Evolutionary conservation across 1,284 basidiomycete species (phyloP).

Genomic region (Ceratobasidium sp.): DNA sequence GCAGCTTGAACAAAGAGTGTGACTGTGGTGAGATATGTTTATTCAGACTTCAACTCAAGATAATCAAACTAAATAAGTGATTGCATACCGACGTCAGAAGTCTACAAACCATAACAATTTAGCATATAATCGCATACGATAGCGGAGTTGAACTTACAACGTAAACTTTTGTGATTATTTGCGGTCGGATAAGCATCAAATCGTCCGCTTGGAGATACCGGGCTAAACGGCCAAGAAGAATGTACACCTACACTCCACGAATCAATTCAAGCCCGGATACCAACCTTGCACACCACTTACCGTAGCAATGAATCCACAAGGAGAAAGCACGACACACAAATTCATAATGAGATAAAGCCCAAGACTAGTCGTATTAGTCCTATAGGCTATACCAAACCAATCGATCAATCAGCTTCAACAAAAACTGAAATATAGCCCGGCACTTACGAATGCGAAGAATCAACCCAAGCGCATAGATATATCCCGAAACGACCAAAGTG

Average conservation of each 20-base stretch:
- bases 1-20: conserved; percentile 26
- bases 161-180: conserved; percentile 20
- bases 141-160: background rate
- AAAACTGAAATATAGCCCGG: too few species aligned
- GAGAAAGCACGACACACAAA: conserved; percentile 19
- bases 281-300: too few species aligned
- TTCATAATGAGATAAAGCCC: conserved; percentile 20
- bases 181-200: conserved; percentile 12
- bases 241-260: conserved; percentile 4
- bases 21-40: background rate
- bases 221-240: conserved; percentile 21
- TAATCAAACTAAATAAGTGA: background rate
- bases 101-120: background rate
- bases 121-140: background rate
- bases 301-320: conserved; percentile 32
- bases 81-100: conserved; percentile 17
- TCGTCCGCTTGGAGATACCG: conserved; percentile 16
- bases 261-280: background rate
- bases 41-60: background rate
- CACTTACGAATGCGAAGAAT: conserved; percentile 28
- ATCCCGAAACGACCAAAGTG: conserved; percentile 10
- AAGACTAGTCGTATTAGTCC: background rate
- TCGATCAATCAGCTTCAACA: too few species aligned
- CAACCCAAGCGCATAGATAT: conserved; percentile 20
- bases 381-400: conserved; percentile 20